phyloP scores from a whole-genome alignment of 1,139 yeast species.

The Saccharomyces hybrid region DNA sequence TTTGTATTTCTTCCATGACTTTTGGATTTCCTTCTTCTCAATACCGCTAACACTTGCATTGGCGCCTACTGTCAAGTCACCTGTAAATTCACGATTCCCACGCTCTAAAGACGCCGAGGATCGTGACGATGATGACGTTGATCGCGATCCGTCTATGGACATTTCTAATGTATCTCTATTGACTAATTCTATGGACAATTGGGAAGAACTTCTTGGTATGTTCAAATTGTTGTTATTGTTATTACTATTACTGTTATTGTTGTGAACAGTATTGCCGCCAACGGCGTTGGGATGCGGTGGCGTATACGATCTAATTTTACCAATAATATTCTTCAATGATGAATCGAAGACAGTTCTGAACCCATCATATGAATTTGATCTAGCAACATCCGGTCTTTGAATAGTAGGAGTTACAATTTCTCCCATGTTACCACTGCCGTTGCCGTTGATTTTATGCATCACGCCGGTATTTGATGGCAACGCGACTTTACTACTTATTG shows the following conservation, averaged over 20 bases:
- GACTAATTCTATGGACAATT: conserved; percentile 5
- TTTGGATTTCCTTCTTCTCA: conserved; percentile 4
- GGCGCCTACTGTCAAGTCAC: background rate
- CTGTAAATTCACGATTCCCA: background rate
- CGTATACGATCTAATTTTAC: conserved; percentile 26
- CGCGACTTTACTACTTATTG: conserved; percentile 17
- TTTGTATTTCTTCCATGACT: conserved; percentile 20
- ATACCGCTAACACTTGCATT: background rate
- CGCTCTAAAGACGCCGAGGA: background rate
- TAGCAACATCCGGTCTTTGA: conserved; percentile 9
- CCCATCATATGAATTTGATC: conserved; percentile 23
- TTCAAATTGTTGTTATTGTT: background rate
- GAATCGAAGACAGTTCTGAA: conserved; percentile 25
- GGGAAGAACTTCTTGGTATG: conserved; percentile 11
- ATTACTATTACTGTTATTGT: background rate
- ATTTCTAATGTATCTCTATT: conserved; percentile 2
- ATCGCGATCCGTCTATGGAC: background rate
- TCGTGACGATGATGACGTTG: background rate
- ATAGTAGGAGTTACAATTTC: conserved; percentile 5
- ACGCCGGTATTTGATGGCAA: conserved; percentile 11
- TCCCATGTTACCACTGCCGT: background rate
- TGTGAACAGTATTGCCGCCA: conserved; percentile 5
- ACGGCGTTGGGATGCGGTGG: conserved; percentile 17
- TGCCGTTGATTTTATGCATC: conserved; percentile 1
- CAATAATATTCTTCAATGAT: conserved; percentile 27